Conservation (phyloP, 345 rosid genomes). For the Reutealis trisperma region DNA sequence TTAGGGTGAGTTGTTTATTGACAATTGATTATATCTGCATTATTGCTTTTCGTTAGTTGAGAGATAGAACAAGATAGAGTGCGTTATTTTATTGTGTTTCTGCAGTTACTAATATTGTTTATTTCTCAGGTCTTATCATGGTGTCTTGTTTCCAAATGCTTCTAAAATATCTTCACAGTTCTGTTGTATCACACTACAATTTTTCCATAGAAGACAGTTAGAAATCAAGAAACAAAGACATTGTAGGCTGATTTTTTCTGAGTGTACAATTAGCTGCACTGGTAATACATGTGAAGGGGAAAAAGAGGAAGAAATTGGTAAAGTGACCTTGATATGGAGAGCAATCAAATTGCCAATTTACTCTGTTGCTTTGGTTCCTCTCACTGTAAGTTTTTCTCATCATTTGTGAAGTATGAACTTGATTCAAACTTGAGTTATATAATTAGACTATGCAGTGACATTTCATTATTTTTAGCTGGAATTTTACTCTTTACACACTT, state of each 20-base stretch:
- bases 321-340: conserved; percentile 77
- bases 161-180: conserved; percentile 17
- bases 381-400: conserved; percentile 50
- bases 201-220: conserved; percentile 6
- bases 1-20: not conserved
- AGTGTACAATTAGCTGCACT: conserved; percentile 18
- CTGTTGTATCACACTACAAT: conserved; percentile 2
- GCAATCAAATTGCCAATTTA: conserved; percentile 84
- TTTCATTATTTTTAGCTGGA: no score
- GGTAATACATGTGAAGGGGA: conserved; percentile 19
- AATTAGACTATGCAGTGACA: not conserved
- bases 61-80: no score
- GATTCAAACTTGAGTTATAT: not conserved
- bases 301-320: conserved; percentile 48
- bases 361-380: conserved; percentile 85
- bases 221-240: conserved; percentile 7
- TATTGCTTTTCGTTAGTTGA: no score
- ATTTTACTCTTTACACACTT: not conserved
- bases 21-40: not conserved
- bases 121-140: conserved; percentile 33
- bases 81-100: not conserved
- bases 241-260: conserved; percentile 15
- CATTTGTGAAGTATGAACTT: not conserved
- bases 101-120: not conserved
- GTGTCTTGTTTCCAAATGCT: conserved; percentile 12